Evolutionary conservation across 352 stramenopile genomes (phyloP).

Genomic region (Thalassiosira ordinaria): DNA sequence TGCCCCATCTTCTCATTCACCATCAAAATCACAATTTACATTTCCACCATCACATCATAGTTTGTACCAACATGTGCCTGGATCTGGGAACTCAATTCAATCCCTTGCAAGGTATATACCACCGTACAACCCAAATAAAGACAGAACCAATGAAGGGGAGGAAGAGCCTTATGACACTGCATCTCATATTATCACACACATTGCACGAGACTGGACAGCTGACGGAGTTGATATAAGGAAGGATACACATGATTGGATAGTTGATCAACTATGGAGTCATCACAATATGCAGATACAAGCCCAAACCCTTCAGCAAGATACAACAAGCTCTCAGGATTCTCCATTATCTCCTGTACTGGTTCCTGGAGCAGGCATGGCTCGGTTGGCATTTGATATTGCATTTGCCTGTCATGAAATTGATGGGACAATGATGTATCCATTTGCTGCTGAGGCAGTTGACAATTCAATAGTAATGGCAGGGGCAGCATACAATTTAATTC

Average conservation of each 20-base stretch:
- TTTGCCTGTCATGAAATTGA: constrained; percentile 32
- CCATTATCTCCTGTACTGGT: constrained; percentile 66
- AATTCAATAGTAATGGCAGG: constrained; percentile 77
- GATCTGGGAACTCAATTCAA: constrained; percentile 1
- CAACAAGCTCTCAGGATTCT: constrained; percentile 7
- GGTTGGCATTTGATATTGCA: constrained; percentile 77
- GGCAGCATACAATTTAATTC: constrained; percentile 64
- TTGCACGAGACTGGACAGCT: constrained; percentile 76
- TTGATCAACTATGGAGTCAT: constrained; percentile 55
- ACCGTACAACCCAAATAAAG: constrained; percentile 33
- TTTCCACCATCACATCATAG: constrained; percentile 17
- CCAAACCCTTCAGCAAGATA: not conserved
- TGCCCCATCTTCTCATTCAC: not conserved
- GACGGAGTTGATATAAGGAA: constrained; percentile 52
- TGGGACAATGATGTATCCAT: constrained; percentile 35
- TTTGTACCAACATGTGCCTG: not conserved
- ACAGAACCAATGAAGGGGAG: constrained; percentile 26
- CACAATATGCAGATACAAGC: constrained; percentile 5
- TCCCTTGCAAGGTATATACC: constrained; percentile 49
- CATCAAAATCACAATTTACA: constrained; percentile 25
- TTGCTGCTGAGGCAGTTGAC: constrained; percentile 79
- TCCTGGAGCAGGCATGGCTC: constrained; percentile 73
- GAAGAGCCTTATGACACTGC: constrained; percentile 69
- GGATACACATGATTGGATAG: constrained; percentile 77
- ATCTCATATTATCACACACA: constrained; percentile 73